Evolutionary conservation across 2,329 filamentous ascomycete genomes (phyloP), one percentile per base, ranked within the genome.

Genomic region (Lasiodiplodia theobromae): DNA sequence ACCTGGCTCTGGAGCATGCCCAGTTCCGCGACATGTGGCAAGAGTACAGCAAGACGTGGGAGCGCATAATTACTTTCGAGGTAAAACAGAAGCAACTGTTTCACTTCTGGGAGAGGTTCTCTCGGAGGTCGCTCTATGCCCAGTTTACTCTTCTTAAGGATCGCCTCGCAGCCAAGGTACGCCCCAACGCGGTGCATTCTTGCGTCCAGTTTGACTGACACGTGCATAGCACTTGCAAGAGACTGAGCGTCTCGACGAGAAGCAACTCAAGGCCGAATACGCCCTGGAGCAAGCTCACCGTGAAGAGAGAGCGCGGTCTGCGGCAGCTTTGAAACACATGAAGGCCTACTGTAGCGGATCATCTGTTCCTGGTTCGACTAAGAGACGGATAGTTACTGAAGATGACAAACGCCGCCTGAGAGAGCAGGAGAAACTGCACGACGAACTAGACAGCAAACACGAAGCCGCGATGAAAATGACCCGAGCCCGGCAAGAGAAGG

Each of bases 311-410:
- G 77, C 80, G 47, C 83, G 83, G 71, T 78, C 78, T 12, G 80
- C 78, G 0, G 83, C 81, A 2, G 82, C 82, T 0, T 72, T 85
- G 3, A 82, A 81, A 69, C 80, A 84, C 69, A 84, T 84, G 77
- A 81, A 83, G 68, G 82, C 82, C 4, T 85, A 83, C 70, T 84
- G 82, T 68, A 77, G 77, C 5, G 82, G 81, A 14, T 73, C 18
- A 73, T 72, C 47, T 70, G 71, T 25, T 16, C 53, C 54, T 3
- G 67, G 60, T 11, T 56, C 51, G 16, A 52, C 31, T 69, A 76
- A n/a, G 68, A 70, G 49, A 16, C 31, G 67, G 74, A 82, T 31
- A 0, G 78, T 85, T n/a, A 83, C 82, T 1, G 80, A 82, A 12
- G 79, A 82, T 69, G 82, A 84, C 60, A 76, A 77, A 11, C 75